Evolutionary conservation across 1,284 basidiomycete species (phyloP), one percentile per base, ranked within the genome.

Genomic region (Vanrija sp.): DNA sequence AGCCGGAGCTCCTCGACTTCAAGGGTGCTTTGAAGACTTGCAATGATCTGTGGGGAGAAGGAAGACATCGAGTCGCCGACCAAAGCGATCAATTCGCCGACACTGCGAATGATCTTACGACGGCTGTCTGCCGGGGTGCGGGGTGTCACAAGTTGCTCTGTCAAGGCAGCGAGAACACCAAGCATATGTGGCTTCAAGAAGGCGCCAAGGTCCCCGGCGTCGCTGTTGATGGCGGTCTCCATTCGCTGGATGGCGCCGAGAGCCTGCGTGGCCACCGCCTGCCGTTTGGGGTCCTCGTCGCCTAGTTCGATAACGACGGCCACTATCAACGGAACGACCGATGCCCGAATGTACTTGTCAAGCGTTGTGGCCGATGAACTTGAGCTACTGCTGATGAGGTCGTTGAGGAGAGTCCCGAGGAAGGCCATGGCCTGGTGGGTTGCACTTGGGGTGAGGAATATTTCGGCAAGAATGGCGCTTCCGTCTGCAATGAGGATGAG

Each of bases 31-130:
- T 97, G 95, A 41, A 98, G 81, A n/a, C 88, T 92, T 0, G 95
- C 92, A 86, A 98, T 92, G 63, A 98, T 87, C 91, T 96, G 63
- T 9, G 90, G 89, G 2, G 88, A 85, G 53, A 91, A 85, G 47
- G 82, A 83, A 36, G 80, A 81, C 63, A 92, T 85, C 0, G 82
- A 78, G 12, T 84, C 75, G 0, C 89, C 93, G 45, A 96, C 84
- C 20, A 84, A 79, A 20, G 77, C 71, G 18, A 92, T 83, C 35
- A 98, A 79, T 2, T 79, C 82, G 5, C 88, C 90, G 22, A 97
- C 77, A 59, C 91, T 88, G 39, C 88, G 82, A 36, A 95, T 77
- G 49, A 93, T 86, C 65, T 84, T 84, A 50, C 81, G 80, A 68
- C 94, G 94, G 35, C 79, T 78, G 12, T 78, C 75, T 0, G 83